These are phyloP conservation scores for Daucus carota DNA, from an alignment of 129 eudicot genomes.

Conservation along the genomic window DNA sequence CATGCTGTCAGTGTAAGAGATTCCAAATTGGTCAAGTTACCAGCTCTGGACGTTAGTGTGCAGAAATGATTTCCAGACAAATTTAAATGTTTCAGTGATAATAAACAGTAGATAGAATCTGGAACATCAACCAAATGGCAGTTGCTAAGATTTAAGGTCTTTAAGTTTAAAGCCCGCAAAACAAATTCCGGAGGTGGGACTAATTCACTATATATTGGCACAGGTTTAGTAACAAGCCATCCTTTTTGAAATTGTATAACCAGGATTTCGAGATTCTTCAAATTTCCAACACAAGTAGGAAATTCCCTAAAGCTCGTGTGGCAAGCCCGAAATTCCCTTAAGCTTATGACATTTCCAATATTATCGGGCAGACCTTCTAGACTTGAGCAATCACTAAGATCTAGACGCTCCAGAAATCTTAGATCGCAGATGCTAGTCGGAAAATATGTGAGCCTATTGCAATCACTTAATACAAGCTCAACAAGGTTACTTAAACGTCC, in stretches of 20 bases:
- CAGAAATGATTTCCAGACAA: too few species aligned
- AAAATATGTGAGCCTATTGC: background rate
- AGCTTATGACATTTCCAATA: background rate
- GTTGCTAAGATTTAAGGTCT: too few species aligned
- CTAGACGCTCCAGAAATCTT: background rate
- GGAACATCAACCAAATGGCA: too few species aligned
- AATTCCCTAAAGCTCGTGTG: background rate
- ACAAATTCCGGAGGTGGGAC: too few species aligned
- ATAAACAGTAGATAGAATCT: too few species aligned
- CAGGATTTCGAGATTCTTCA: background rate
- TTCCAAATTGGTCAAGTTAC: too few species aligned
- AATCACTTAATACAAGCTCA: background rate
- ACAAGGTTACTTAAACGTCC: conserved; percentile 4
- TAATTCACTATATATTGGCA: too few species aligned
- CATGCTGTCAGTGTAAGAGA: background rate
- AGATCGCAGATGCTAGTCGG: background rate
- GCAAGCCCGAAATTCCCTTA: background rate
- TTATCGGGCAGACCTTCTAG: background rate
- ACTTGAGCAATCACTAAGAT: background rate
- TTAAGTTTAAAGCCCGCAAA: too few species aligned
- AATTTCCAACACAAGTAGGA: background rate
- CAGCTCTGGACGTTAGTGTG: too few species aligned
- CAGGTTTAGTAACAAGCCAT: background rate
- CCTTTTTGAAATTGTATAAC: background rate
- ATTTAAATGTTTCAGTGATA: too few species aligned